These are phyloP conservation scores for Stropharia rugosoannulata DNA, from an alignment of 768 basidiomycete genomes.

Conservation along the genomic window DNA sequence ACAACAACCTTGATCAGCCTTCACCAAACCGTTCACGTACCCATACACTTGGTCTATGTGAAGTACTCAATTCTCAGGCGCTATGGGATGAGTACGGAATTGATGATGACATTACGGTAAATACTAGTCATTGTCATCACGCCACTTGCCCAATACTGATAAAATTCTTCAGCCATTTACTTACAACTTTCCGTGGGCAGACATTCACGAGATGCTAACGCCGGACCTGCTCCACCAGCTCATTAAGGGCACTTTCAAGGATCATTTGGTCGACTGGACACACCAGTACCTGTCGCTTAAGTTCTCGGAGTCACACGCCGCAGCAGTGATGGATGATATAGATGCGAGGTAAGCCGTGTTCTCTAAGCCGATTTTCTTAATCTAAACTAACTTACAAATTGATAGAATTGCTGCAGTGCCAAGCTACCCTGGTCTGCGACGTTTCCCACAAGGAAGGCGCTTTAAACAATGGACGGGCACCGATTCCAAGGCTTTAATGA, in stretches of 20 bases:
- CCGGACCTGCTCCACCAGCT: neutral
- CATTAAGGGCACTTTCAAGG: neutral
- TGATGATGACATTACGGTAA: neutral
- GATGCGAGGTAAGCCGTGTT: no score
- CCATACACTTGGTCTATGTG: slow-evolving; percentile 19
- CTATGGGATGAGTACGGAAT: neutral
- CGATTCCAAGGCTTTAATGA: no score
- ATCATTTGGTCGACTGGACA: neutral
- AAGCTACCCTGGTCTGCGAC: no score
- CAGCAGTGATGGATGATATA: no score
- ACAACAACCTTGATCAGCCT: no score
- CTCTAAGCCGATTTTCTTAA: no score
- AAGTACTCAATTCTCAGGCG: slow-evolving; percentile 13
- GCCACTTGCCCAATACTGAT: neutral
- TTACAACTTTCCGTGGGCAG: neutral
- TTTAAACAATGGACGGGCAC: no score
- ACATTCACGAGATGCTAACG: neutral
- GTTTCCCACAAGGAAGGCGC: no score
- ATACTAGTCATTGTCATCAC: neutral
- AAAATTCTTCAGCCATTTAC: neutral
- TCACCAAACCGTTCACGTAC: slow-evolving; percentile 12
- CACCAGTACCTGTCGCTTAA: neutral
- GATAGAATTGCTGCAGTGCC: no score
- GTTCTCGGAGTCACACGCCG: no score
- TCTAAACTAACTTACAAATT: no score